These are phyloP conservation scores for Aotearoamyces nothofagi DNA, from an alignment of 2,329 filamentous ascomycete genomes.

Conservation along the genomic window DNA sequence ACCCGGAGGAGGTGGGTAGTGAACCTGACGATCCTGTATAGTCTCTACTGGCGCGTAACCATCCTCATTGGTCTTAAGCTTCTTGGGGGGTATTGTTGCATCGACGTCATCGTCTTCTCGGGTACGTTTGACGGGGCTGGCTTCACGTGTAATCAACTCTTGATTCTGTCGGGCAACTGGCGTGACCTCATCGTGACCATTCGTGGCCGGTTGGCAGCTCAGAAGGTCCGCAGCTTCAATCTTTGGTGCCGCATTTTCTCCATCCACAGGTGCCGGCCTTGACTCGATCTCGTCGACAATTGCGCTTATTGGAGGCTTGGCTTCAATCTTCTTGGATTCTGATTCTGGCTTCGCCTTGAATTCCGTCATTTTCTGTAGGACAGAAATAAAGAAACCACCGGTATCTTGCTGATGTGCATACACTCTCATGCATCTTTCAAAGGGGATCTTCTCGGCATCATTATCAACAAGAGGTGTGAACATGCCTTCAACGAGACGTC, in stretches of 20 bases:
- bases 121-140: constrained; percentile 16
- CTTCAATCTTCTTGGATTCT: constrained; percentile 31
- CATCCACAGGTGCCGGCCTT: constrained; percentile 15
- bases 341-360: constrained; percentile 57
- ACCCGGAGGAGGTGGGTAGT: constrained; percentile 19
- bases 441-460: constrained; percentile 47
- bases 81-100: constrained; percentile 25
- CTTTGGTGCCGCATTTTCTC: constrained; percentile 16
- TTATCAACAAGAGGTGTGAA: constrained; percentile 49
- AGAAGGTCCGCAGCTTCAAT: constrained; percentile 17
- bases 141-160: too few species aligned
- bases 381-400: constrained; percentile 93
- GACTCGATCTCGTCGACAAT: constrained; percentile 26
- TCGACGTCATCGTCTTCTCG: constrained; percentile 15
- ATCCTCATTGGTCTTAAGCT: constrained; percentile 27
- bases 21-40: constrained; percentile 16
- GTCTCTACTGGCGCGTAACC: constrained; percentile 10
- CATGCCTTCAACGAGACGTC: constrained; percentile 65
- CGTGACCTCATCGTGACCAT: constrained; percentile 16
- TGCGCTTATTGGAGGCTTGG: constrained; percentile 20
- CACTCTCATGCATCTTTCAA: constrained; percentile 84
- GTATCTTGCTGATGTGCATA: constrained; percentile 95
- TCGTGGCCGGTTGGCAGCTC: constrained; percentile 8
- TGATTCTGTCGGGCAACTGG: constrained; percentile 19
- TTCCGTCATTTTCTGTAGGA: constrained; percentile 81